Percentiles rank a stretch among this genome's conserved stretches.
Conservation (phyloP, 495 filamentous ascomycete genomes). For the Hypoxylon cercidicola region DNA sequence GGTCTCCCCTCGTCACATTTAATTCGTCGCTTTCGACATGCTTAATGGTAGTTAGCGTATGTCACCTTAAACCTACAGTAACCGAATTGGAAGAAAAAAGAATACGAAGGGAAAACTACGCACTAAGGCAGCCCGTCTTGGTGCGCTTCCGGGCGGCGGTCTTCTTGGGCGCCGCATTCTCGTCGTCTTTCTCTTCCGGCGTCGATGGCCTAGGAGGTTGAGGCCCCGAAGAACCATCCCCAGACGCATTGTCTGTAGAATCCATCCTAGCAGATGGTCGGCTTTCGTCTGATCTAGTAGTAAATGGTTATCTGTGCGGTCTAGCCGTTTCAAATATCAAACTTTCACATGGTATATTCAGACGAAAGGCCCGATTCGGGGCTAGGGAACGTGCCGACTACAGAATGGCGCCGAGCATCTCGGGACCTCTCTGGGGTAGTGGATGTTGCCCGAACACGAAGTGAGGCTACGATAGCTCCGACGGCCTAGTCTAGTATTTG, state of each 20-base stretch:
- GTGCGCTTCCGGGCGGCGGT: conserved; percentile 76
- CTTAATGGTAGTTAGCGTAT: conserved; percentile 55
- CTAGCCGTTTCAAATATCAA: conserved; percentile 27
- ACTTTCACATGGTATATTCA: conserved; percentile 31
- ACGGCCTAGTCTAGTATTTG: conserved; percentile 14
- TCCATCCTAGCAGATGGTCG: conserved; percentile 35
- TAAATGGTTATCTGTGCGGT: conserved; percentile 18
- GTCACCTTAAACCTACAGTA: conserved; percentile 6
- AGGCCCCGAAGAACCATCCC: conserved; percentile 32
- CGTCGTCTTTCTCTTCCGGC: conserved; percentile 40
- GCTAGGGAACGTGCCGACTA: conserved; percentile 24
- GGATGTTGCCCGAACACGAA: conserved; percentile 14
- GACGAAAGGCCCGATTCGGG: conserved; percentile 33
- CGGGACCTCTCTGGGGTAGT: conserved; percentile 13
- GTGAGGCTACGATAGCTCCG: conserved; percentile 9
- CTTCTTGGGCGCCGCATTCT: conserved; percentile 48
- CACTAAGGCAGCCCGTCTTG: conserved; percentile 96
- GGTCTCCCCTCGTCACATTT: conserved; percentile 97
- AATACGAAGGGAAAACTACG: conserved; percentile 46
- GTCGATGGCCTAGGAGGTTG: conserved; percentile 36
- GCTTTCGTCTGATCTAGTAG: conserved; percentile 9
- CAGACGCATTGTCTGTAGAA: conserved; percentile 28
- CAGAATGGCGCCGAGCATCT: conserved; percentile 28
- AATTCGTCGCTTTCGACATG: conserved; percentile 93
- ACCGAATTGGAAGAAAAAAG: conserved; percentile 1